These are phyloP conservation scores for Fusarium vanettenii DNA, from an alignment of 2,329 filamentous ascomycete genomes.

Conservation along the genomic window DNA sequence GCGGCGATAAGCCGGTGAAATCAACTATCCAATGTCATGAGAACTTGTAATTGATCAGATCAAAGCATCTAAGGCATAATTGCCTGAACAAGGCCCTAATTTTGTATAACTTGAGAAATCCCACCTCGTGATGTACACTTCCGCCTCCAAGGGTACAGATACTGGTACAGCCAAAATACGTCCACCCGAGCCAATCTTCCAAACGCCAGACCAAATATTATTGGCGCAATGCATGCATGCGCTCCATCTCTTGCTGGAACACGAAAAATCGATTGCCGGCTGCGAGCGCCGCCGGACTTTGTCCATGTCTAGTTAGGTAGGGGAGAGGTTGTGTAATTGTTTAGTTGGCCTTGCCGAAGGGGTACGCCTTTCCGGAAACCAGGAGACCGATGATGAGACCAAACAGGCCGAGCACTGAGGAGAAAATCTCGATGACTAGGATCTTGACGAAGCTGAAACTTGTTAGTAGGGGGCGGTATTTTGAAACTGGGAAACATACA, in stretches of 20 bases:
- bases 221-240: constrained; percentile 51
- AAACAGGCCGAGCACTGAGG: constrained; percentile 95
- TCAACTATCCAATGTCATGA: constrained; percentile 17
- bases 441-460: constrained; percentile 91
- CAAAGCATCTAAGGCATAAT: constrained; percentile 31
- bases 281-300: constrained; percentile 23
- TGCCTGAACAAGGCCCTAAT: constrained; percentile 28
- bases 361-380: constrained; percentile 83
- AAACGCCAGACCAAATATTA: constrained; percentile 55
- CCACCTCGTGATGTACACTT: constrained; percentile 49
- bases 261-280: constrained; percentile 31
- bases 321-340: neutral
- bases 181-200: constrained; percentile 51
- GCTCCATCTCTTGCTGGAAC: constrained; percentile 39
- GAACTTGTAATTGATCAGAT: constrained; percentile 33
- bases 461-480: constrained; percentile 36
- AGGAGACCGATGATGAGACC: constrained; percentile 95
- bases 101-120: constrained; percentile 43
- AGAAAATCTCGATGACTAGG: constrained; percentile 99
- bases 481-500: constrained; percentile 69
- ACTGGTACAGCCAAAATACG: constrained; percentile 51
- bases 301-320: constrained; percentile 25
- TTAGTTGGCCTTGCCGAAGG: constrained; percentile 66
- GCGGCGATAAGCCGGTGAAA: neutral
- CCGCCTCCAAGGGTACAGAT: constrained; percentile 42